Evolutionary conservation across 495 filamentous ascomycete species (phyloP).

Genomic region (Aeminium ludgeri): DNA sequence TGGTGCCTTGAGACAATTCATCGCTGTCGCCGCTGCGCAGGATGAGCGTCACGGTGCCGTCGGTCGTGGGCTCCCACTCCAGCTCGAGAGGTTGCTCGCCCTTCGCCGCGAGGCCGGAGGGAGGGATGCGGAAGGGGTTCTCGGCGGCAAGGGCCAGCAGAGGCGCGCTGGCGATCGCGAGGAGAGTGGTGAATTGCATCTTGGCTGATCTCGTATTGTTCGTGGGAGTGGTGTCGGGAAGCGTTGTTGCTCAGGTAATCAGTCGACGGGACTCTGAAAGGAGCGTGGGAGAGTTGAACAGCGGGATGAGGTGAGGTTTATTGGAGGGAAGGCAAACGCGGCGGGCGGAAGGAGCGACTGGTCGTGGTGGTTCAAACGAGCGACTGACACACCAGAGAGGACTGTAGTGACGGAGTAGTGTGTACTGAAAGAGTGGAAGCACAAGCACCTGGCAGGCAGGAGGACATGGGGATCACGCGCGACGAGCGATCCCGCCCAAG

Average conservation of each 20-base stretch:
- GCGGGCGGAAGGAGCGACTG: too few relatives aligned
- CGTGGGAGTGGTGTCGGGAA: not conserved
- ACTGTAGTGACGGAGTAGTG: too few relatives aligned
- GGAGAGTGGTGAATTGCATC: conserved; percentile 12
- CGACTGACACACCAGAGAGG: too few relatives aligned
- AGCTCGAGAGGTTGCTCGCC: conserved; percentile 36
- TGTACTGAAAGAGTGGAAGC: too few relatives aligned
- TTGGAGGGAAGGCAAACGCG: not conserved
- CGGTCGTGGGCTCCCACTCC: conserved; percentile 37
- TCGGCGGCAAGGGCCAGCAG: conserved; percentile 11
- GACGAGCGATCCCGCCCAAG: too few relatives aligned
- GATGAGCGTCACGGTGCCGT: conserved; percentile 35
- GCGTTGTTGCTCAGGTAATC: not conserved
- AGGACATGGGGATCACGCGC: too few relatives aligned
- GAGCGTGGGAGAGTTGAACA: not conserved
- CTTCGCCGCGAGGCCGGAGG: conserved; percentile 29
- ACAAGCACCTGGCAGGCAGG: too few relatives aligned
- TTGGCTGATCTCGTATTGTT: not conserved
- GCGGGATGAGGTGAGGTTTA: not conserved
- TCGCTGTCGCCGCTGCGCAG: conserved; percentile 35
- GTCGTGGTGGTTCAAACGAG: too few relatives aligned
- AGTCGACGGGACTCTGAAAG: not conserved
- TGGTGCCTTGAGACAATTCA: conserved; percentile 29
- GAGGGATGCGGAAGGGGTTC: conserved; percentile 41
- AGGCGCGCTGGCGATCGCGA: conserved; percentile 7